phyloP scores from a whole-genome alignment of 2,329 filamentous ascomycete genomes.

The Dichotomopilus funicola region DNA sequence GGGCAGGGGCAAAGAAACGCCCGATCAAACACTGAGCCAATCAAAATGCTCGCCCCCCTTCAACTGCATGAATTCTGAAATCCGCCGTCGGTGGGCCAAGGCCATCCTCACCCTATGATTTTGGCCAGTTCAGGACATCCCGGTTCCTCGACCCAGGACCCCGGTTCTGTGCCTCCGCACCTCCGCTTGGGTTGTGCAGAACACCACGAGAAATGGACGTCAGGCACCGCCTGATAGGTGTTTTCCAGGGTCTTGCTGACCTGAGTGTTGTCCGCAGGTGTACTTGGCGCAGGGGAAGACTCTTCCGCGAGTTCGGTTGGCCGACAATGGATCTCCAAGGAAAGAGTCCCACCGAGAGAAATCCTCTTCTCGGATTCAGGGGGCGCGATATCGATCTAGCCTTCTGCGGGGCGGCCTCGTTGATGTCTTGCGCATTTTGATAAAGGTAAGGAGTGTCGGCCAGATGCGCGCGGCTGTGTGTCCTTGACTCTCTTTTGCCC shows the following conservation, averaged over 20 bases:
- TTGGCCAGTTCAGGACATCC: constrained; percentile 12
- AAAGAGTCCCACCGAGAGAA: constrained; percentile 8
- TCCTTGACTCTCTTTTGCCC: constrained; percentile 1
- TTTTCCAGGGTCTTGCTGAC: constrained; percentile 2
- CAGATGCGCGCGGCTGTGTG: not conserved
- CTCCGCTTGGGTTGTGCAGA: constrained; percentile 1
- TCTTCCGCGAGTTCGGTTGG: constrained; percentile 19
- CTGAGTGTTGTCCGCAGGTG: constrained; percentile 7
- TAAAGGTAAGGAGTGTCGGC: not conserved
- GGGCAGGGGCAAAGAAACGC: constrained; percentile 11
- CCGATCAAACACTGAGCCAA: constrained; percentile 21
- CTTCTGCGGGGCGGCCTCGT: constrained; percentile 7
- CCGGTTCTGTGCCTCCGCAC: not conserved
- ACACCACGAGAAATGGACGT: constrained; percentile 1
- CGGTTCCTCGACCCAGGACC: not conserved
- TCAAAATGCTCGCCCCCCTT: constrained; percentile 6
- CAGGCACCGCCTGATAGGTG: constrained; percentile 6
- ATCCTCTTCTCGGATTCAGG: constrained; percentile 10
- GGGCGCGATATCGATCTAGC: constrained; percentile 7
- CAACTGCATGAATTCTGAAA: constrained; percentile 20
- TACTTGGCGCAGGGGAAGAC: constrained; percentile 3
- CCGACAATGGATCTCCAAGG: constrained; percentile 6
- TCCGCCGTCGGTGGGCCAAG: constrained; percentile 10
- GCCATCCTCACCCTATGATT: constrained; percentile 19
- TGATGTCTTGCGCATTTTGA: constrained; percentile 5